These are phyloP conservation scores for Mucor plumbeus DNA, from an alignment of 371 early-diverging fungal genomes.

Conservation along the genomic window DNA sequence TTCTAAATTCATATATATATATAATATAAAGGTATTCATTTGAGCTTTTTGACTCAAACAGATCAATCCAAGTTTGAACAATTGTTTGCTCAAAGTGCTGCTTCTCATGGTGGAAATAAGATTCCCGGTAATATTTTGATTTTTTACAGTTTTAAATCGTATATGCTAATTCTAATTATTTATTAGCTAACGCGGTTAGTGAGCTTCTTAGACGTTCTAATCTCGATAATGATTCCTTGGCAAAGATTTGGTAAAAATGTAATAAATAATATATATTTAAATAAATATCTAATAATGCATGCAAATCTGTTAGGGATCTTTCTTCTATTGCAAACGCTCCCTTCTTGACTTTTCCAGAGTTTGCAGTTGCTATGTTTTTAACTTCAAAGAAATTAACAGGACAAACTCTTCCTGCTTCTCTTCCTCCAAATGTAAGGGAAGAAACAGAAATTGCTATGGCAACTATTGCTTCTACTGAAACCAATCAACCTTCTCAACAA, in stretches of 20 bases:
- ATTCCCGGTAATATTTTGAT: slow-evolving; percentile 38
- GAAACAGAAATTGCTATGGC: slow-evolving; percentile 58
- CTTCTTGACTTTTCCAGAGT: slow-evolving; percentile 59
- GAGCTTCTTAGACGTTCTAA: slow-evolving; percentile 47
- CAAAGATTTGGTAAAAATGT: slow-evolving; percentile 50
- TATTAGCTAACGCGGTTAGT: slow-evolving; percentile 44
- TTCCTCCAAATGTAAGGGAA: slow-evolving; percentile 48
- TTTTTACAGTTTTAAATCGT: neutral
- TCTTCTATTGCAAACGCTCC: slow-evolving; percentile 49
- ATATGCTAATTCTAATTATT: neutral
- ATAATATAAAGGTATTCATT: slow-evolving; percentile 53
- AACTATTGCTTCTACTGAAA: slow-evolving; percentile 52
- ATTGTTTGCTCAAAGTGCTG: slow-evolving; percentile 45
- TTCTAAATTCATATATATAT: neutral
- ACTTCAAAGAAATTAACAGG: slow-evolving; percentile 53
- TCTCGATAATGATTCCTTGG: slow-evolving; percentile 53
- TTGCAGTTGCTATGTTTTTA: slow-evolving; percentile 66
- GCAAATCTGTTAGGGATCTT: slow-evolving; percentile 41
- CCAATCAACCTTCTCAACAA: slow-evolving; percentile 27
- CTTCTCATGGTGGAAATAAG: slow-evolving; percentile 42
- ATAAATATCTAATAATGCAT: neutral
- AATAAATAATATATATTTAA: neutral
- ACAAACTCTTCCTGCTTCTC: slow-evolving; percentile 42
- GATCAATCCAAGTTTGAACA: slow-evolving; percentile 58
- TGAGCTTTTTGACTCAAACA: slow-evolving; percentile 48